A percentile compares a stretch with the other conserved stretches of the same genome.
Evolutionary conservation across 768 basidiomycete genomes (phyloP).

Genomic region (Lactarius tabidus): DNA sequence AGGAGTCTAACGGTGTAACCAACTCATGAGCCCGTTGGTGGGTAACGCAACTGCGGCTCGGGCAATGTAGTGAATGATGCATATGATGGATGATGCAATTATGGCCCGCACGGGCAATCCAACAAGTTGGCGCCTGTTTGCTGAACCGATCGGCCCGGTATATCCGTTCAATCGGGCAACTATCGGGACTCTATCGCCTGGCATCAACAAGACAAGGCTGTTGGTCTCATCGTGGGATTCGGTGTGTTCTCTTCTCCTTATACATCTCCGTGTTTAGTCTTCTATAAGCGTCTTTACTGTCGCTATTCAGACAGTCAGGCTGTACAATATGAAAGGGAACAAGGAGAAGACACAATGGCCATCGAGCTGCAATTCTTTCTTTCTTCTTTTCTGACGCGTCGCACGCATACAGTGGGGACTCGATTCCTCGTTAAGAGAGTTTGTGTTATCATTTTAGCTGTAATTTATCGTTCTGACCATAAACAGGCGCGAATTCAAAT

Average conservation of each 20-base stretch:
- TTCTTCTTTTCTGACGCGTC: conserved; percentile 66
- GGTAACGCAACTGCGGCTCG: too few species aligned
- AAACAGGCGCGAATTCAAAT: conserved; percentile 70
- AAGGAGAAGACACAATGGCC: conserved; percentile 78
- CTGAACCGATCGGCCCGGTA: too few species aligned
- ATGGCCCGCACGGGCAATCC: too few species aligned
- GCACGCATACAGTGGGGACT: conserved; percentile 84
- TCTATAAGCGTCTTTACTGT: conserved; percentile 29
- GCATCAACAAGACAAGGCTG: too few species aligned
- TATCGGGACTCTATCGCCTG: too few species aligned
- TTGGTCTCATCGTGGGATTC: conserved; percentile 94
- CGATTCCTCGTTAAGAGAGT: conserved; percentile 82
- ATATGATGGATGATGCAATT: too few species aligned
- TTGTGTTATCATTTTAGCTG: conserved; percentile 31
- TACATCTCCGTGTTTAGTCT: conserved; percentile 31
- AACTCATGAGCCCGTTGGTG: too few species aligned
- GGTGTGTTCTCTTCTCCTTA: conserved; percentile 35
- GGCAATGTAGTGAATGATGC: too few species aligned
- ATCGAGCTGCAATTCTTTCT: conserved; percentile 85
- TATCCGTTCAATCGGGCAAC: too few species aligned
- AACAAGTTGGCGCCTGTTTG: too few species aligned
- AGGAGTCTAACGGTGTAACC: too few species aligned
- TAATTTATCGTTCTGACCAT: background rate
- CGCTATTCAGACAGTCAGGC: conserved; percentile 53
- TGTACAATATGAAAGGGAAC: conserved; percentile 52